Conservation (phyloP, 2,329 filamentous ascomycete species). For the Knufia petricola region DNA sequence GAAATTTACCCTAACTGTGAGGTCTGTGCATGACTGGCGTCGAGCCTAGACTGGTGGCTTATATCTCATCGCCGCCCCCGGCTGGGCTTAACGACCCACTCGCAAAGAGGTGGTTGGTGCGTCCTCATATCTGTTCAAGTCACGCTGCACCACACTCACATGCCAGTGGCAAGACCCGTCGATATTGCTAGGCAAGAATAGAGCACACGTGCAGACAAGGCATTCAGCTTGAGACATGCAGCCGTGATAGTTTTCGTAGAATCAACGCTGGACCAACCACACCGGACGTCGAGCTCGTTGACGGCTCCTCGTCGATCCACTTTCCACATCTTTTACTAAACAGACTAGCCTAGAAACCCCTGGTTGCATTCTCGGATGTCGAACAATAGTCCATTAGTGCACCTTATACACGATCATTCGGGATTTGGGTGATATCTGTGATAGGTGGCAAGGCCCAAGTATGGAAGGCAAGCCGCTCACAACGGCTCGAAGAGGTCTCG, state of each 20-base stretch:
- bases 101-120: constrained; percentile 4
- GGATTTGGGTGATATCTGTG: not conserved
- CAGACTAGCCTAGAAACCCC: not conserved
- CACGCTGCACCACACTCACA: not conserved
- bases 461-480: not conserved
- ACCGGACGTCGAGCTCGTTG: not conserved
- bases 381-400: not conserved
- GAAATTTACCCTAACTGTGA: not conserved
- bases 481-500: not conserved
- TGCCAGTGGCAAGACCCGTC: constrained; percentile 3
- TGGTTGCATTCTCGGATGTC: not conserved
- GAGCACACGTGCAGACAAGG: not conserved
- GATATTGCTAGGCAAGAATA: not conserved
- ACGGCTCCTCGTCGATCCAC: constrained; percentile 1
- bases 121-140: not conserved
- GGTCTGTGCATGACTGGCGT: not conserved
- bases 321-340: not conserved
- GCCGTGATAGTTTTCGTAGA: constrained; percentile 5
- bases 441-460: not conserved
- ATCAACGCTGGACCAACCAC: not conserved
- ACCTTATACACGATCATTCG: not conserved
- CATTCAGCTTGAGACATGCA: constrained; percentile 9
- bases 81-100: not conserved
- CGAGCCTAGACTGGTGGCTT: constrained; percentile 6
- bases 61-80: not conserved